A percentile compares a stretch with the other conserved stretches of the same genome.
Evolutionary conservation across 257 asterid species (phyloP).

Genomic region (Salvia rosmarinus): DNA sequence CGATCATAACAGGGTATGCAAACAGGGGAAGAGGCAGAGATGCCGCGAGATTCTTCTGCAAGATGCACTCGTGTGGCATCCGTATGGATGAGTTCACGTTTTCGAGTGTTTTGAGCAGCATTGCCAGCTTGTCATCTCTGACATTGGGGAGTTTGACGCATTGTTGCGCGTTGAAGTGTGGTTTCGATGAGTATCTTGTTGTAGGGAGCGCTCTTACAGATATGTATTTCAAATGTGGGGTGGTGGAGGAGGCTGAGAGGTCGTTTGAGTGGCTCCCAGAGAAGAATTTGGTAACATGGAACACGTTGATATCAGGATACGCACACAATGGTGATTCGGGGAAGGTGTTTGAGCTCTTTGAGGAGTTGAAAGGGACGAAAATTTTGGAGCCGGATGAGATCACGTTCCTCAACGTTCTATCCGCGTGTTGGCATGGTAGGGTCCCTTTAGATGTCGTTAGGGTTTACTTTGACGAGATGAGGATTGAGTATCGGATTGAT

Average conservation of each 20-base stretch:
- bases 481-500: conserved; percentile 41
- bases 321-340: conserved; percentile 58
- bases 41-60: conserved; percentile 54
- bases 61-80: conserved; percentile 57
- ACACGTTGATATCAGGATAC: conserved; percentile 70
- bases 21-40: conserved; percentile 57
- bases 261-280: conserved; percentile 48
- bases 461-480: conserved; percentile 45
- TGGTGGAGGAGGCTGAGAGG: conserved; percentile 48
- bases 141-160: conserved; percentile 61
- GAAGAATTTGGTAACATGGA: conserved; percentile 82
- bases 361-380: conserved; percentile 44
- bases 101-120: conserved; percentile 73
- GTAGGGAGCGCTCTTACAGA: conserved; percentile 83
- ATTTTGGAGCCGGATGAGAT: conserved; percentile 58
- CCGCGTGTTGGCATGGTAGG: conserved; percentile 67
- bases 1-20: conserved; percentile 71
- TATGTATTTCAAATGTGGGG: conserved; percentile 87
- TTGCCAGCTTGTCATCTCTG: conserved; percentile 53
- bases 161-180: conserved; percentile 59
- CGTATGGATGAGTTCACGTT: conserved; percentile 74
- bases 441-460: conserved; percentile 46
- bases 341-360: conserved; percentile 58
- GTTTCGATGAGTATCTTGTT: conserved; percentile 53
- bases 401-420: conserved; percentile 64